Evolutionary conservation across 2,329 filamentous ascomycete genomes (phyloP).

Genomic region (Sporothrix sp.): DNA sequence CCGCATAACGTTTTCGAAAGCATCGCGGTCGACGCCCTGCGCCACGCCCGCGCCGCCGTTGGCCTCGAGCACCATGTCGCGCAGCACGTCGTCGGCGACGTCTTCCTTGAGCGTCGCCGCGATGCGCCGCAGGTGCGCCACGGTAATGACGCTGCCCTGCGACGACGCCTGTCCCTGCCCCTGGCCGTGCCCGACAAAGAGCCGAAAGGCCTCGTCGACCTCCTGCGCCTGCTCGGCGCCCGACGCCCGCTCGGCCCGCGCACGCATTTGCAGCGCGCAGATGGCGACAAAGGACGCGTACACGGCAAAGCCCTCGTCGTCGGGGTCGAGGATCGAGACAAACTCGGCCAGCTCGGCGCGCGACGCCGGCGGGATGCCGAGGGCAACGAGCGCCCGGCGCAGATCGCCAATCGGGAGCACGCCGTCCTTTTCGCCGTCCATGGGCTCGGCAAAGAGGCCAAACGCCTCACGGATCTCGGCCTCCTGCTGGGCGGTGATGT

Average conservation of each 20-base stretch:
- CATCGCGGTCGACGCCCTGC: conserved; percentile 62
- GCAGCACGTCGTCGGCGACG: conserved; percentile 61
- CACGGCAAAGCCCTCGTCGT: conserved; percentile 63
- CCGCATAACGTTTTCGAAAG: conserved; percentile 81
- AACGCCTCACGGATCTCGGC: conserved; percentile 87
- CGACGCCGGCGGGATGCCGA: conserved; percentile 60
- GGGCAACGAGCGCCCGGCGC: conserved; percentile 64
- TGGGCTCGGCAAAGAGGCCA: conserved; percentile 64
- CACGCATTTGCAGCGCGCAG: conserved; percentile 75
- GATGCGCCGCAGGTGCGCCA: conserved; percentile 68
- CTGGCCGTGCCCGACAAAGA: conserved; percentile 57
- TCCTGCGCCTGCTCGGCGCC: conserved; percentile 49
- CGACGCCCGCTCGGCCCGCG: conserved; percentile 35
- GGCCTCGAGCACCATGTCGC: conserved; percentile 92
- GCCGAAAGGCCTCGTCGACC: conserved; percentile 68
- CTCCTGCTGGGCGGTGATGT: conserved; percentile 75
- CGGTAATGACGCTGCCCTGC: conserved; percentile 52
- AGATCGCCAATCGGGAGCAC: conserved; percentile 60
- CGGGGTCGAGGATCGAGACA: conserved; percentile 71
- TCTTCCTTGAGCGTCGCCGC: conserved; percentile 76
- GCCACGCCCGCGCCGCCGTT: conserved; percentile 68
- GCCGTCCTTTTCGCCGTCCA: conserved; percentile 61
- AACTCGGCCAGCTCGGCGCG: conserved; percentile 65
- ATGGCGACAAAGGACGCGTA: conserved; percentile 81
- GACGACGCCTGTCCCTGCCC: not conserved